Evolutionary conservation across 1,284 basidiomycete species (phyloP).

Genomic region (Rhizoctonia solani): DNA sequence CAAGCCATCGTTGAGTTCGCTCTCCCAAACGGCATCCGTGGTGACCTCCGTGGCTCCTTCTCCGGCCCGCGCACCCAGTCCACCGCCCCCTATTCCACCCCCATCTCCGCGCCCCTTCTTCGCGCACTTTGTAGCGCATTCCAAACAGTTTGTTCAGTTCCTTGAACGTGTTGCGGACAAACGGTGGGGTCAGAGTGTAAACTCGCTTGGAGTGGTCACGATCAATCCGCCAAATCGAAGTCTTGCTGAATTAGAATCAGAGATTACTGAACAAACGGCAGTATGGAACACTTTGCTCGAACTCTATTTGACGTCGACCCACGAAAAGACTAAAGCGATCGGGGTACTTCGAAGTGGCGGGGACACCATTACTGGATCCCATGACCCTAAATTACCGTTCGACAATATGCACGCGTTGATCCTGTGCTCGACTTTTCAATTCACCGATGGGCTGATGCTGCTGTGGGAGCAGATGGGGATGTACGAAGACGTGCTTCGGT

Average conservation of each 20-base stretch:
- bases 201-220: constrained; percentile 43
- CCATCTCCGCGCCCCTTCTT: constrained; percentile 90
- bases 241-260: constrained; percentile 10
- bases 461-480: constrained; percentile 94
- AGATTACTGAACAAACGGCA: constrained; percentile 65
- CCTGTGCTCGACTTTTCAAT: constrained; percentile 82
- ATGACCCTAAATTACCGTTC: constrained; percentile 68
- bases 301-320: constrained; percentile 67
- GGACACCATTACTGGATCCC: constrained; percentile 40
- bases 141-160: constrained; percentile 81
- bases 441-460: constrained; percentile 82
- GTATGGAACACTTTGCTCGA: constrained; percentile 98
- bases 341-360: constrained; percentile 56
- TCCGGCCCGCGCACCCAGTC: constrained; percentile 43
- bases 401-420: constrained; percentile 91
- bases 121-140: constrained; percentile 92
- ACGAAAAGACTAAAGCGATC: constrained; percentile 46
- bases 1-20: constrained; percentile 4
- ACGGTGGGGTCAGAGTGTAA: constrained; percentile 80
- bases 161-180: constrained; percentile 83
- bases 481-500: constrained; percentile 93
- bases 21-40: constrained; percentile 2
- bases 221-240: constrained; percentile 5
- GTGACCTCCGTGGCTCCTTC: constrained; percentile 39
- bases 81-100: constrained; percentile 42